phyloP scores from a whole-genome alignment of 2,329 filamentous ascomycete genomes.

The Annulohypoxylon truncatum region DNA sequence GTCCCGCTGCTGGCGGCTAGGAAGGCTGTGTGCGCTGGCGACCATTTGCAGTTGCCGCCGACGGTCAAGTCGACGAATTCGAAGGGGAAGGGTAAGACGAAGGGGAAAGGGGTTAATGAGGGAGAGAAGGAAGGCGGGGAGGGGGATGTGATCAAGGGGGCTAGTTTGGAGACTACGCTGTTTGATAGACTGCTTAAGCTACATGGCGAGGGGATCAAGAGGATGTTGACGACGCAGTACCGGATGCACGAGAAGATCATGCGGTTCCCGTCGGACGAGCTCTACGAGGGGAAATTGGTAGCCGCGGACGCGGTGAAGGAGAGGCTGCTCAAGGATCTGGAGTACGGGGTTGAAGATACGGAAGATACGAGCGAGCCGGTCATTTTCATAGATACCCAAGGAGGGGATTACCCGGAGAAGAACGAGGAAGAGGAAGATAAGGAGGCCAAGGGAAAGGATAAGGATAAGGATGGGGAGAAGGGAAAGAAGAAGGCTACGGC shows the following conservation, averaged over 20 bases:
- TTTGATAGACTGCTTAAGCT: constrained; percentile 89
- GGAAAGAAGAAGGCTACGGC: constrained; percentile 60
- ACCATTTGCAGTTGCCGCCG: constrained; percentile 92
- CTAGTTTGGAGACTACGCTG: constrained; percentile 85
- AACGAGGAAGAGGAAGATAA: constrained; percentile 81
- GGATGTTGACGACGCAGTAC: constrained; percentile 97
- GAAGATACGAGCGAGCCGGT: constrained; percentile 91
- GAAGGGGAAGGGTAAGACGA: constrained; percentile 65
- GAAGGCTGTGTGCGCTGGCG: constrained; percentile 91
- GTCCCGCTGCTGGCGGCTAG: constrained; percentile 83
- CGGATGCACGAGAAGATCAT: constrained; percentile 98
- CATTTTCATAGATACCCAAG: constrained; percentile 96
- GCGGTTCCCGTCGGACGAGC: constrained; percentile 88
- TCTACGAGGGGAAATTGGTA: constrained; percentile 85
- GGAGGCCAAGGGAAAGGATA: constrained; percentile 75
- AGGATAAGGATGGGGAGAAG: constrained; percentile 57
- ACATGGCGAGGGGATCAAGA: constrained; percentile 86
- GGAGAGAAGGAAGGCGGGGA: constrained; percentile 52
- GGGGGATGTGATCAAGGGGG: constrained; percentile 58
- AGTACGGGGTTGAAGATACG: constrained; percentile 79
- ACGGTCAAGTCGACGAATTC: constrained; percentile 86
- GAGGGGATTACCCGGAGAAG: constrained; percentile 88
- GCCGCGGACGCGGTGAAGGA: constrained; percentile 83
- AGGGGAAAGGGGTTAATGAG: constrained; percentile 50
- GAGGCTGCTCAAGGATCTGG: constrained; percentile 79